phyloP scores from a whole-genome alignment of 306 rosid species.

The Cucumis sativus region Cucumber_9930_V3 NC_026660.2:5917001-5917500 shows the following conservation, averaged over 20 bases:
- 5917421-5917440: neutral
- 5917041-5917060: neutral
- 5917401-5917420: slow-evolving; percentile 61
- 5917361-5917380: slow-evolving; percentile 98
- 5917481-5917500: neutral
- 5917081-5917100: slow-evolving; percentile 18
- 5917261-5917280: neutral
- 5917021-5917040: slow-evolving; percentile 1
- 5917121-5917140: slow-evolving; percentile 93
- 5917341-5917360: neutral
- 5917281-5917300: slow-evolving; percentile 4
- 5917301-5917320: neutral
- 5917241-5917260: slow-evolving; percentile 8
- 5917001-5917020: slow-evolving; percentile 10
- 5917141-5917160: slow-evolving; percentile 81
- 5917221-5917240: slow-evolving; percentile 89
- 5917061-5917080: neutral
- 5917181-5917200: slow-evolving; percentile 95
- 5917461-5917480: neutral
- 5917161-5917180: slow-evolving; percentile 83
- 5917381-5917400: slow-evolving; percentile 98
- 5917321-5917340: neutral
- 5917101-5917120: slow-evolving; percentile 99
- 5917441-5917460: neutral
- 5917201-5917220: slow-evolving; percentile 98